A percentile compares a stretch with the other conserved stretches of the same genome.
Evolutionary conservation across 805 yeast species (phyloP).

Genomic region (Sungouiozyma ichnusensis): DNA sequence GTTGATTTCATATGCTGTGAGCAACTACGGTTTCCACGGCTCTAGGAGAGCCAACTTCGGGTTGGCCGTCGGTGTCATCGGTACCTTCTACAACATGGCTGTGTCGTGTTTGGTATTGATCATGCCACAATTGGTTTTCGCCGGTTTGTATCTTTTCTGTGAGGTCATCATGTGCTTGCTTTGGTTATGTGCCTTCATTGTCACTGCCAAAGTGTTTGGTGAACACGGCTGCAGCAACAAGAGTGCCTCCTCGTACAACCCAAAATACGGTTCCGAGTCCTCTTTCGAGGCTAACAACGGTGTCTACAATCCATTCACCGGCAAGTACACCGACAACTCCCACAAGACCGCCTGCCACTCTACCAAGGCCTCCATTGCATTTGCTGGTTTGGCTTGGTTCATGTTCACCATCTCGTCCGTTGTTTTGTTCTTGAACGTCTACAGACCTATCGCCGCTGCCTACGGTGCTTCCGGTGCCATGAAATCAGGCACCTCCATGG

Average conservation of each 20-base stretch:
- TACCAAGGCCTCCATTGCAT: constrained; percentile 27
- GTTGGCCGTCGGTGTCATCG: constrained; percentile 24
- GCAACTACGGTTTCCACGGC: constrained; percentile 17
- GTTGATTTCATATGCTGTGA: constrained; percentile 19
- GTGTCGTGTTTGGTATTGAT: constrained; percentile 14
- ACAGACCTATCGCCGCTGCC: constrained; percentile 16
- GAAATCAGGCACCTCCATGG: constrained; percentile 13
- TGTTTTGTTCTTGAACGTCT: constrained; percentile 22
- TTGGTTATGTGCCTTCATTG: constrained; percentile 30
- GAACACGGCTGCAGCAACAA: constrained; percentile 19
- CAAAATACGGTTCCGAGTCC: constrained; percentile 9
- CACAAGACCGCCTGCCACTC: constrained; percentile 20
- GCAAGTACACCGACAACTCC: constrained; percentile 5
- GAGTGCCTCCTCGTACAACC: constrained; percentile 8
- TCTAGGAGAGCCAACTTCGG: constrained; percentile 25
- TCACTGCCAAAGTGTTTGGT: constrained; percentile 25
- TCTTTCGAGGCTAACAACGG: constrained; percentile 7
- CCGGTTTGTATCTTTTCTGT: constrained; percentile 19
- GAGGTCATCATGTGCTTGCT: constrained; percentile 23
- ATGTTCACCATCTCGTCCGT: constrained; percentile 20
- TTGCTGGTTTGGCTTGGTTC: constrained; percentile 23
- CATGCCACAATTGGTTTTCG: constrained; percentile 13
- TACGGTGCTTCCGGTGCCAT: constrained; percentile 18
- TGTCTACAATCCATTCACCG: constrained; percentile 12
- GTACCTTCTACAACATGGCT: constrained; percentile 21